Percentiles rank a stretch among this genome's conserved stretches.
phyloP scores from a whole-genome alignment of 148 eudicot genomes.

The Persicaria maculosa region DNA sequence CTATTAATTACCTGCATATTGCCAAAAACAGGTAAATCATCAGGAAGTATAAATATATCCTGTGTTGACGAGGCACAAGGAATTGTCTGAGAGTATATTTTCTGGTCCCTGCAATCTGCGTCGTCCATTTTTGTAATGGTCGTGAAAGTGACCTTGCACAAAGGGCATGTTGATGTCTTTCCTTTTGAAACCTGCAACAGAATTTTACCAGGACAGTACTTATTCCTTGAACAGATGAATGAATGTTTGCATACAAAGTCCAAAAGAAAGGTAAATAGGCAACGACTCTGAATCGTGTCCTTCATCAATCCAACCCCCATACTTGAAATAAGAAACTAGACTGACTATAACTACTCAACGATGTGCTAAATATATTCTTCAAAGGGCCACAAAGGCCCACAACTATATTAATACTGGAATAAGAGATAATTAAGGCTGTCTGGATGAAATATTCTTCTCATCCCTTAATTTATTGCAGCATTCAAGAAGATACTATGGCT shows the following conservation, averaged over 20 bases:
- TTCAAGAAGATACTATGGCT: not conserved
- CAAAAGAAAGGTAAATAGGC: not conserved
- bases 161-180: constrained; percentile 71
- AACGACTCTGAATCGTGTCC: not conserved
- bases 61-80: constrained; percentile 42
- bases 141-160: constrained; percentile 63
- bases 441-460: not conserved
- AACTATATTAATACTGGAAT: not conserved
- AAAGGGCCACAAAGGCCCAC: not conserved
- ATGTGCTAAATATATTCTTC: not conserved
- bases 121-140: constrained; percentile 65
- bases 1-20: constrained; percentile 31
- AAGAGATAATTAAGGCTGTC: not conserved
- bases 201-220: constrained; percentile 1
- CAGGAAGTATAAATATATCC: constrained; percentile 53
- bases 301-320: not conserved
- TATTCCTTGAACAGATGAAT: not conserved
- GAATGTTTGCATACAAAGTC: not conserved
- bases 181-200: constrained; percentile 38
- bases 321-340: not conserved
- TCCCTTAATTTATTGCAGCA: not conserved
- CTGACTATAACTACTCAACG: not conserved
- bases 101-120: constrained; percentile 57
- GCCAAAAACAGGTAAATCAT: constrained; percentile 19
- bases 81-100: constrained; percentile 77